A percentile compares a stretch with the other conserved stretches of the same genome.
These are phyloP conservation scores for peach (Prunus persica) DNA, from an alignment of 306 rosid species.

Conservation along the genomic window DNA sequence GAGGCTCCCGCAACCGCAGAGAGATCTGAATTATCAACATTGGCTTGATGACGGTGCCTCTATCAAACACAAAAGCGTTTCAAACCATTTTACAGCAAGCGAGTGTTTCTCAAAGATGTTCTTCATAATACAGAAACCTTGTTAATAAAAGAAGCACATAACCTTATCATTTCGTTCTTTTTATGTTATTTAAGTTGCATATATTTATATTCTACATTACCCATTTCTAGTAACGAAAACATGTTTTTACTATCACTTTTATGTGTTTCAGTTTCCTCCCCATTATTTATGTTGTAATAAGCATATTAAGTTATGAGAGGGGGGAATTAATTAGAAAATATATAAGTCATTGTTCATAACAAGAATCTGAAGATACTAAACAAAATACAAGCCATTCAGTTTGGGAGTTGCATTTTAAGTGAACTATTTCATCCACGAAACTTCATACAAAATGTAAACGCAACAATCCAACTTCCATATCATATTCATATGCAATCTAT, in stretches of 20 bases:
- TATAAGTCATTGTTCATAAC: neutral
- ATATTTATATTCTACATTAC: too few species aligned
- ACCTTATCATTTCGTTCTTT: neutral
- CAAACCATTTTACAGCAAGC: neutral
- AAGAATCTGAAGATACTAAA: neutral
- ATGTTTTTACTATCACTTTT: too few species aligned
- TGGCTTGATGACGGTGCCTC: neutral
- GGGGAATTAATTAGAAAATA: neutral
- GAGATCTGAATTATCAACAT: neutral
- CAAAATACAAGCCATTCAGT: constrained; percentile 1
- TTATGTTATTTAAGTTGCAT: neutral
- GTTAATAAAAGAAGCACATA: neutral
- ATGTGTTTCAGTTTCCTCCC: neutral
- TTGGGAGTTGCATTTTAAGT: constrained; percentile 1
- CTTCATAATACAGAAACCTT: neutral
- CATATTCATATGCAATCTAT: constrained; percentile 10
- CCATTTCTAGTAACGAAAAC: too few species aligned
- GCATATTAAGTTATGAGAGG: neutral
- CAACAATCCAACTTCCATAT: constrained; percentile 17
- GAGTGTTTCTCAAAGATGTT: neutral
- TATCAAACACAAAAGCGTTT: neutral
- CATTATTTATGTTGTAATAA: neutral
- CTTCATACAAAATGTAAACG: constrained; percentile 15
- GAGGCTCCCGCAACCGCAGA: constrained; percentile 34
- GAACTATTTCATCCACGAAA: constrained; percentile 1